Evolutionary conservation across 768 basidiomycete species (phyloP), one percentile per base, ranked within the genome.

Genomic region (Suillus spraguei): DNA sequence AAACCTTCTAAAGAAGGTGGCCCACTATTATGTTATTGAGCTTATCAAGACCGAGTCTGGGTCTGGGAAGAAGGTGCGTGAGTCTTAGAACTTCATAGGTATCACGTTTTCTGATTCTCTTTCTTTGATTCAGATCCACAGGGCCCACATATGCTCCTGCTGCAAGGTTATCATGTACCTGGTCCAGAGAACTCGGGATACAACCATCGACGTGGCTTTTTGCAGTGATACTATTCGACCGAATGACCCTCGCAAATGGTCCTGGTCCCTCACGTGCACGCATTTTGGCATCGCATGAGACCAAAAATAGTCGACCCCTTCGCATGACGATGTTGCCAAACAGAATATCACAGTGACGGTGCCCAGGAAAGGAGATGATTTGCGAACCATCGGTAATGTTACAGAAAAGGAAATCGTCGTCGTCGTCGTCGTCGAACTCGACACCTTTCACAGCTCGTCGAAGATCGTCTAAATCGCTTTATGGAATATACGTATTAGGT

Each of bases 131-230:
- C 28, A 28, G 28, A 4, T 28, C 4, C 28, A 44, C 8, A 65
- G 58, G 24, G 35, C 47, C 0, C 36, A 58, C 28, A 28, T 56
- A 9, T 68, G 67, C 54, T 52, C 53, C 22, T 32, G 32, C 52
- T 68, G 66, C 59, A 47, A 46, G 16, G 66, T 50, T 0, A 59
- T 67, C 49, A 67, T 63, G 62, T 67, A 67, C 61, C 66, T 1
- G 63, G 66, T 66, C 66, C 39, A 8, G 38, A 20, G 50, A 52
- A 52, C 50, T 52, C 28, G 1, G 54, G 59, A 16, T 44, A 64
- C 52, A 68, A 67, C 24, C 66, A 68, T 32, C 59, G 24, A 17
- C 16, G 20, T 16, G 41, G 62, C 24, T 63, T 36, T 36, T 63
- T 28, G 28, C 28, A 28, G 2, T 28, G 28, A 28, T 28, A 4